Evolutionary conservation across 768 basidiomycete species (phyloP).

Genomic region (Cystofilobasidium macerans): DNA sequence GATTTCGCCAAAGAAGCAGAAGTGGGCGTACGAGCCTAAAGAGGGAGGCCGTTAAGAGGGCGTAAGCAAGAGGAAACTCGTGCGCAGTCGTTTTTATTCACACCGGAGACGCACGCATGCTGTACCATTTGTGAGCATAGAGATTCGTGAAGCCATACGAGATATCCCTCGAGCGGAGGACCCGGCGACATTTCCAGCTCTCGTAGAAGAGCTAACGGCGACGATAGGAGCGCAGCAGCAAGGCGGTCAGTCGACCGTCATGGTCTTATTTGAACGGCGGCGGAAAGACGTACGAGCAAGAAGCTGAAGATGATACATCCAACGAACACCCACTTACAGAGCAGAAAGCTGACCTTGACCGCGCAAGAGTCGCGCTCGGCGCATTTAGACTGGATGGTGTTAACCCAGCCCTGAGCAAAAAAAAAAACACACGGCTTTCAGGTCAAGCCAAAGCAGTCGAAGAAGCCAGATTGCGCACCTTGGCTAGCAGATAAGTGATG

Average conservation of each 20-base stretch:
- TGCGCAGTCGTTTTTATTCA: not conserved
- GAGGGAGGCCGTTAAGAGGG: constrained; percentile 1
- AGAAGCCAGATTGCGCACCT: too few relatives aligned
- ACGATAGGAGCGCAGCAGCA: too few relatives aligned
- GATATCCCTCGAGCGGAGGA: constrained; percentile 90
- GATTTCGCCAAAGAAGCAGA: constrained; percentile 97
- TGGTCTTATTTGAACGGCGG: not conserved
- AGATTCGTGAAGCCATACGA: constrained; percentile 97
- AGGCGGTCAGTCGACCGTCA: not conserved
- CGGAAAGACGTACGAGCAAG: constrained; percentile 56
- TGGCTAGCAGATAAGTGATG: constrained; percentile 86
- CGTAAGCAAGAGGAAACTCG: not conserved
- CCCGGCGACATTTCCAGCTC: constrained; percentile 78
- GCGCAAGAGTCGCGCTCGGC: constrained; percentile 52
- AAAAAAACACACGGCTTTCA: too few relatives aligned
- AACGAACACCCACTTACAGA: constrained; percentile 93
- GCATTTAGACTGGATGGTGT: constrained; percentile 76
- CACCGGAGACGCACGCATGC: constrained; percentile 62
- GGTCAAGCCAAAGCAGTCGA: too few relatives aligned
- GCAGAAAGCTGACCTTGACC: constrained; percentile 65
- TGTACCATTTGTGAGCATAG: constrained; percentile 94
- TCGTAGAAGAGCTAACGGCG: constrained; percentile 73
- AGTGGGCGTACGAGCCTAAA: constrained; percentile 92
- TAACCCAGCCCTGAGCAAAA: constrained; percentile 85
- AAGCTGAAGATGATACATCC: constrained; percentile 99